Evolutionary conservation across 305 asterid genomes (phyloP), one percentile per base, ranked within the genome.

Genomic region (Fraxinus greggii): DNA sequence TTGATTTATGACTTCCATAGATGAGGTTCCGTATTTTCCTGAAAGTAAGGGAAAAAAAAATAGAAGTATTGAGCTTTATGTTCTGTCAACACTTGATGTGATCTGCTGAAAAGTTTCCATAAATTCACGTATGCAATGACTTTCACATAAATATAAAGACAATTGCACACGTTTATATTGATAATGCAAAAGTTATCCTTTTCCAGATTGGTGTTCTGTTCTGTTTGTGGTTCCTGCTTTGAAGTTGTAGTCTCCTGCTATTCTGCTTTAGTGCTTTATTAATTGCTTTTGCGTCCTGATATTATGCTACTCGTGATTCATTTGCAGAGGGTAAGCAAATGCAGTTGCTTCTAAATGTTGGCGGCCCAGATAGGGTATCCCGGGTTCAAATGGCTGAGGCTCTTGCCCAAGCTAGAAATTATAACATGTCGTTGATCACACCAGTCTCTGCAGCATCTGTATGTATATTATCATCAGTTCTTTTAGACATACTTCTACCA

Each of bases 301-400:
- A 19, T 15, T 56, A 33, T 35, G 7, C 19, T 12, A 72, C 75
- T 77, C 45, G 21, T 84, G 70, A 48, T 77, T 48, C 21, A 78
- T 80, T 75, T 80, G 82, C 94, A 94, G 98, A 88, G 83, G 86
- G 81, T 29, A 84, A 93, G 88, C 88, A 87, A 61, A 80, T 90
- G 85, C 95, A 87, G 84, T 83, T 91, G 87, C 84, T 94, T 86
- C 83, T 94, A 70, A 94, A 95, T 81, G 98, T 85, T 65, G 98
- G 99, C 1, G 98, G 98, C 54, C 95, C 97, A 24, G 97, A 93
- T 82, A 88, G 97, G 86, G 85, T 95, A 26, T 93, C 99, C 17
- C 91, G 99, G 79, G 97, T 93, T 79, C 94, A 92, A 87, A 95
- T 95, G 98, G 99, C 99, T 6, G 97, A 95, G 88, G 92, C 91